These are phyloP conservation scores for Picochlorum sp. DNA, from an alignment of 139 green algal genomes.

Conservation along the genomic window DNA sequence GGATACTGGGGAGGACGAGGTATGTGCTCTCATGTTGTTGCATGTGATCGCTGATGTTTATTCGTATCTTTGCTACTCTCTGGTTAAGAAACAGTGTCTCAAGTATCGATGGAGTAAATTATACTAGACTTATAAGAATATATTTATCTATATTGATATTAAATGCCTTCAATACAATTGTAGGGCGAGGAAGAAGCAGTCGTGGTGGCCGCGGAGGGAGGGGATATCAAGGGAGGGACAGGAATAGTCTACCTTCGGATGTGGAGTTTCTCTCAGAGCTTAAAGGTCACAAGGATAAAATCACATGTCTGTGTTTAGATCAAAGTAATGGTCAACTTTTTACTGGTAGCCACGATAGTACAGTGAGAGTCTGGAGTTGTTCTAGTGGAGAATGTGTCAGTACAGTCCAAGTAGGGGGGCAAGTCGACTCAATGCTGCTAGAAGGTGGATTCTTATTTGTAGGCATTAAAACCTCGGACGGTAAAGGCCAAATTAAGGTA, in stretches of 20 bases:
- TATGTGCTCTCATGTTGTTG: constrained; percentile 10
- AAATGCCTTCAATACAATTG: no score
- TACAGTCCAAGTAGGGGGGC: constrained; percentile 47
- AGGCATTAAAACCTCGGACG: constrained; percentile 30
- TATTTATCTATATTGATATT: no score
- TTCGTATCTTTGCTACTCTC: no score
- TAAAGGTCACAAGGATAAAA: constrained; percentile 32
- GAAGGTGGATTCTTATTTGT: constrained; percentile 59
- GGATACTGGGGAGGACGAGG: constrained; percentile 16
- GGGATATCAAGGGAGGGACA: background rate
- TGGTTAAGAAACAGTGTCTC: no score
- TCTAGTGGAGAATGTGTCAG: constrained; percentile 42
- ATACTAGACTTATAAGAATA: no score
- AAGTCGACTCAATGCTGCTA: constrained; percentile 53
- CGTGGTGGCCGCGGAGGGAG: constrained; percentile 1
- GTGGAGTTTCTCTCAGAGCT: constrained; percentile 29
- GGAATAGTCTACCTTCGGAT: constrained; percentile 14
- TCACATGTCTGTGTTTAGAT: constrained; percentile 30
- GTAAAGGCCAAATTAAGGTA: constrained; percentile 25
- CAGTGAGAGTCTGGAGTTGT: constrained; percentile 51
- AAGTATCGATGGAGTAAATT: no score
- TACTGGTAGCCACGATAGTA: constrained; percentile 53
- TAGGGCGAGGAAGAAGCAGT: background rate
- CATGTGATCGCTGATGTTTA: no score
- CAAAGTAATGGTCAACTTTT: constrained; percentile 45